Evolutionary conservation across 2,329 filamentous ascomycete genomes (phyloP), one percentile per base, ranked within the genome.

Genomic region (Fusarium duplospermum): DNA sequence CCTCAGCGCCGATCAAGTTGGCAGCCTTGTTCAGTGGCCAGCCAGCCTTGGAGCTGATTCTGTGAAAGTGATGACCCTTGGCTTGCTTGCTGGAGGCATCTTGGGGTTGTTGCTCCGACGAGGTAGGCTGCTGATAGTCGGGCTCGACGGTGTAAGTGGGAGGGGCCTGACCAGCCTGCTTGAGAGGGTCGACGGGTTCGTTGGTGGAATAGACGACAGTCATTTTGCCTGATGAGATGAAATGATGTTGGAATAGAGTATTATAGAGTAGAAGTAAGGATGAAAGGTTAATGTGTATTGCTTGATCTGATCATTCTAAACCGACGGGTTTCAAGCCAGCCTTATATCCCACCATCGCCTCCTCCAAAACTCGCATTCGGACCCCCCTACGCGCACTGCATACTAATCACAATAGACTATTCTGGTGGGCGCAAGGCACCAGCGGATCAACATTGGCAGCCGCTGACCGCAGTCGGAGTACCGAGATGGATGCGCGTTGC

Each of bases 1-100:
- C 91, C 80, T 94, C 93, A 29, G 90, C 89, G 69, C 92, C 92
- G 47, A 94, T 82, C 73, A 89, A 89, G 81, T 93, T 92, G 61
- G 90, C 91, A 20, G 93, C 83, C 66, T 87, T 89, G 80, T 94
- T 94, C 67, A 93, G 87, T 6, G 92, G 91, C 16, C 87, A 86
- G 11, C 90, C 91, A 31, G 92, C 85, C 77, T 91, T 92, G 82
- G 93, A 91, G 66, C 90, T 87, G 67, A 88, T 85, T 78, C 89
- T 90, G 83, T 93, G 91, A 79, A 93, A 92, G 69, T 90, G 88
- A 56, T 87, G 85, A 76, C 91, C 89, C 22, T 81, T 81, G 70
- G 80, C 83, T 5, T 77, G 80, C 73, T 83, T 85, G 40, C 24
- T 40, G 18, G 58, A n/a, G 6, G 20, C 27, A 45, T 54, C 14